Percentiles rank a stretch among this genome's conserved stretches.
These are phyloP conservation scores for Rhytidhysteron rufulum DNA, from an alignment of 2,329 filamentous ascomycete genomes.

Conservation along the genomic window DNA sequence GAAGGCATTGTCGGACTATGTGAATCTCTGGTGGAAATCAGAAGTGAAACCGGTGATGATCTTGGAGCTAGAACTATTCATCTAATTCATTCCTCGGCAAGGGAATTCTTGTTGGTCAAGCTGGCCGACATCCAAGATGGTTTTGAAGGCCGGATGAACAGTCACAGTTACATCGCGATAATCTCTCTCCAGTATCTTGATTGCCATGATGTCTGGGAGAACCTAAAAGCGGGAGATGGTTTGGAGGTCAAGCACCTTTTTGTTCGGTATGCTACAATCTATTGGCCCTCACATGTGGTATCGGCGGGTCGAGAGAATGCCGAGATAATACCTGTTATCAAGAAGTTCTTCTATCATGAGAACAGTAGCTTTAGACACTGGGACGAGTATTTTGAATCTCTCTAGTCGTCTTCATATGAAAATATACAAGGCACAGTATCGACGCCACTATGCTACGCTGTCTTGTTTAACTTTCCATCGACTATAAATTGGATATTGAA, in stretches of 20 bases:
- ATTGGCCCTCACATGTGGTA: slow-evolving; percentile 4
- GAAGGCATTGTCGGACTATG: slow-evolving; percentile 26
- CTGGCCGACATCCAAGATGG: too few relatives aligned
- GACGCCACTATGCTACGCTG: slow-evolving; percentile 9
- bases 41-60: slow-evolving; percentile 1
- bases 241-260: slow-evolving; percentile 2
- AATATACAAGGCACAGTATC: too few relatives aligned
- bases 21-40: slow-evolving; percentile 24
- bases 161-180: slow-evolving; percentile 4
- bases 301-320: slow-evolving; percentile 2
- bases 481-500: slow-evolving; percentile 5
- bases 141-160: too few relatives aligned
- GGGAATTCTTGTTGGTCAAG: slow-evolving; percentile 9
- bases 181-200: slow-evolving; percentile 6
- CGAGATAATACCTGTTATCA: too few relatives aligned
- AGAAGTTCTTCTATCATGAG: too few relatives aligned
- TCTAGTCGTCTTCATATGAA: too few relatives aligned
- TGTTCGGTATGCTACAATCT: slow-evolving; percentile 5
- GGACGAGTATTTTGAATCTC: too few relatives aligned
- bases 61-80: slow-evolving; percentile 5
- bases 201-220: slow-evolving; percentile 4
- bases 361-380: too few relatives aligned
- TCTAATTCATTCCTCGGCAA: slow-evolving; percentile 9
- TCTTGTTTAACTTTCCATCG: slow-evolving; percentile 5
- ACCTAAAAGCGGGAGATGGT: background rate